Evolutionary conservation across 805 yeast genomes (phyloP).

Genomic region (Cyberlindnera euphorbiae): DNA sequence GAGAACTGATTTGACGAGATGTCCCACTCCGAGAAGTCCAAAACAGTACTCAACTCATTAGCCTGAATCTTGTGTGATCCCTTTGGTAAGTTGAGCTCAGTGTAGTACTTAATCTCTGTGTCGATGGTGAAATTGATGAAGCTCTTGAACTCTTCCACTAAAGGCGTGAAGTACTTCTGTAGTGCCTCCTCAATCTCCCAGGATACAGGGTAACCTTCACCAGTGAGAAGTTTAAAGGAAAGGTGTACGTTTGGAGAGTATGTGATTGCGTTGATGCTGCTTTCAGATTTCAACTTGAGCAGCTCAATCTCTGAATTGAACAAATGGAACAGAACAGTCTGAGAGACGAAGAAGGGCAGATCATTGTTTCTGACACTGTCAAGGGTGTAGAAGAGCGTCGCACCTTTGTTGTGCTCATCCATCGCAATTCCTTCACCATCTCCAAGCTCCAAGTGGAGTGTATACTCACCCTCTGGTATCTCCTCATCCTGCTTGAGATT

Average conservation of each 20-base stretch:
- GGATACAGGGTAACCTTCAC: slow-evolving; percentile 56
- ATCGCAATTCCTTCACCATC: slow-evolving; percentile 41
- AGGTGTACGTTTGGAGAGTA: slow-evolving; percentile 63
- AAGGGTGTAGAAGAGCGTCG: slow-evolving; percentile 37
- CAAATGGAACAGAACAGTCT: slow-evolving; percentile 42
- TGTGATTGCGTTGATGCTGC: slow-evolving; percentile 28
- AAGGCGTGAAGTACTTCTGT: slow-evolving; percentile 46
- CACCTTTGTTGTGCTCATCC: slow-evolving; percentile 36
- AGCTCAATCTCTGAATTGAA: slow-evolving; percentile 37
- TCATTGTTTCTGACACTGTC: slow-evolving; percentile 49
- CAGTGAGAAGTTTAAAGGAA: slow-evolving; percentile 70
- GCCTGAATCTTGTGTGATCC: slow-evolving; percentile 32
- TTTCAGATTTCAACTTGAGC: slow-evolving; percentile 19
- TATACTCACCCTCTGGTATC: slow-evolving; percentile 26
- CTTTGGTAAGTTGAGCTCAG: slow-evolving; percentile 31
- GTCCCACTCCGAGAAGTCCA: slow-evolving; percentile 86
- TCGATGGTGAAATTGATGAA: slow-evolving; percentile 72
- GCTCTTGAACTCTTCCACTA: slow-evolving; percentile 46
- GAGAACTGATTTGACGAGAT: slow-evolving; percentile 48
- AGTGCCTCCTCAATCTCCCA: slow-evolving; percentile 71
- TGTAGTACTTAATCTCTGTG: slow-evolving; percentile 67
- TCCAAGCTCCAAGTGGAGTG: slow-evolving; percentile 34
- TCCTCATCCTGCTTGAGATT: slow-evolving; percentile 20
- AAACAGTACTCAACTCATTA: slow-evolving; percentile 63
- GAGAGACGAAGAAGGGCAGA: slow-evolving; percentile 58